Percentiles rank a stretch among this genome's conserved stretches.
Conservation (phyloP, 352 stramenopile species). For the Peronospora destructor region DNA sequence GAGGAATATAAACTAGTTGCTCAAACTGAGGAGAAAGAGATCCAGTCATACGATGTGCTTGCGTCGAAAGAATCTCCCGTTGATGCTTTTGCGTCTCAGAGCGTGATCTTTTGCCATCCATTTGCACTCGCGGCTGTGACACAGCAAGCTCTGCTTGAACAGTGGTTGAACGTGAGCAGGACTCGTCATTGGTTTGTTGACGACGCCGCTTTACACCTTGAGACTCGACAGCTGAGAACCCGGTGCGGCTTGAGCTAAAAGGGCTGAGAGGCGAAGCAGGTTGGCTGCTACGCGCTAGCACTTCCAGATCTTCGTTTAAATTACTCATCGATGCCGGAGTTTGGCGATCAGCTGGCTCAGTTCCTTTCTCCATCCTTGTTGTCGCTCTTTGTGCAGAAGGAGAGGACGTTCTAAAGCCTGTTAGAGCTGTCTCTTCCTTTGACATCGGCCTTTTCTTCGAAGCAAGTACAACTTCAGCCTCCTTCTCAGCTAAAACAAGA, state of each 20-base stretch:
- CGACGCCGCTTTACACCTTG: constrained; percentile 15
- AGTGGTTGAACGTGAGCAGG: neutral
- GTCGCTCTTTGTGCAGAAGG: constrained; percentile 10
- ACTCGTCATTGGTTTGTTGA: neutral
- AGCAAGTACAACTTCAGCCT: constrained; percentile 7
- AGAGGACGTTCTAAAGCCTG: constrained; percentile 12
- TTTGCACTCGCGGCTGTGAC: constrained; percentile 1
- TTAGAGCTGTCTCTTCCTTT: constrained; percentile 1
- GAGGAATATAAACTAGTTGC: neutral
- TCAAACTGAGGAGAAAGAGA: constrained; percentile 22
- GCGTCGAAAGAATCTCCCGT: constrained; percentile 4
- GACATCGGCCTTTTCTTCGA: constrained; percentile 3
- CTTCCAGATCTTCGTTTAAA: neutral
- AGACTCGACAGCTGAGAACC: constrained; percentile 4
- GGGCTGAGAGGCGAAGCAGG: constrained; percentile 8
- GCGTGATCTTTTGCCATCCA: neutral
- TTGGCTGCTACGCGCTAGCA: neutral
- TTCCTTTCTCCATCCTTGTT: constrained; percentile 12
- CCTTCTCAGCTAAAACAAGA: constrained; percentile 3
- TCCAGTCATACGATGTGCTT: constrained; percentile 1
- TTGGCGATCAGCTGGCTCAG: neutral
- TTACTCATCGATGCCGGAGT: neutral
- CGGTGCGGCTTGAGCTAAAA: constrained; percentile 4
- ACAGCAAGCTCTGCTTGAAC: neutral
- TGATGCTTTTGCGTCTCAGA: constrained; percentile 11